phyloP scores from a whole-genome alignment of 306 rosid species.

The Cucumis hystrix region DNA sequence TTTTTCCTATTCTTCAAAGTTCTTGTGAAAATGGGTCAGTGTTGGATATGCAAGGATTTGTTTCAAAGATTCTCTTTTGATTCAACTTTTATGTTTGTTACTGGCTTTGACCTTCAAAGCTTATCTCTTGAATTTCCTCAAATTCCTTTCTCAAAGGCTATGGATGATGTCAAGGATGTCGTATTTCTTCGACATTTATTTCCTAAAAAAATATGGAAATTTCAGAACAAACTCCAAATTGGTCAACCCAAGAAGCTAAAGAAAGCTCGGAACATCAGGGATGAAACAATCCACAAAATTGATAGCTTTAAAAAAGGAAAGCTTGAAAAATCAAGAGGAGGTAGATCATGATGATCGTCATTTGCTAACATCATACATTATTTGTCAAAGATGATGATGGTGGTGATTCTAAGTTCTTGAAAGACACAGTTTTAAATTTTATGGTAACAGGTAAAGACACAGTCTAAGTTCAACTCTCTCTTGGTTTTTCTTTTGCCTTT shows the following conservation, averaged over 20 bases:
- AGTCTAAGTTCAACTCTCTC: constrained; percentile 1
- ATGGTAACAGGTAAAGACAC: constrained; percentile 11
- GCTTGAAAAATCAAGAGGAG: not conserved
- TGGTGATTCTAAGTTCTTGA: constrained; percentile 6
- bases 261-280: constrained; percentile 3
- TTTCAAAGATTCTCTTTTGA: constrained; percentile 27
- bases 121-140: constrained; percentile 22
- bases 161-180: constrained; percentile 13
- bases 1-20: constrained; percentile 12
- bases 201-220: constrained; percentile 11
- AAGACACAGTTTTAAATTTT: constrained; percentile 7
- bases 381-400: constrained; percentile 7
- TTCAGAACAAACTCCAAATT: not conserved
- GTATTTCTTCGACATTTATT: constrained; percentile 12
- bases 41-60: constrained; percentile 27
- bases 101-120: constrained; percentile 28
- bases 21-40: not conserved
- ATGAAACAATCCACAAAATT: not conserved
- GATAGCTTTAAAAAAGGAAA: not conserved
- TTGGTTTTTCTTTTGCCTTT: constrained; percentile 18
- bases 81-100: constrained; percentile 14
- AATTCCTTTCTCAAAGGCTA: constrained; percentile 23
- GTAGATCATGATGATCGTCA: not conserved
- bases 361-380: constrained; percentile 8
- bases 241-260: not conserved